These are phyloP conservation scores for Camellia sinensis DNA, from an alignment of 148 eudicot genomes.

Conservation along the genomic window DNA sequence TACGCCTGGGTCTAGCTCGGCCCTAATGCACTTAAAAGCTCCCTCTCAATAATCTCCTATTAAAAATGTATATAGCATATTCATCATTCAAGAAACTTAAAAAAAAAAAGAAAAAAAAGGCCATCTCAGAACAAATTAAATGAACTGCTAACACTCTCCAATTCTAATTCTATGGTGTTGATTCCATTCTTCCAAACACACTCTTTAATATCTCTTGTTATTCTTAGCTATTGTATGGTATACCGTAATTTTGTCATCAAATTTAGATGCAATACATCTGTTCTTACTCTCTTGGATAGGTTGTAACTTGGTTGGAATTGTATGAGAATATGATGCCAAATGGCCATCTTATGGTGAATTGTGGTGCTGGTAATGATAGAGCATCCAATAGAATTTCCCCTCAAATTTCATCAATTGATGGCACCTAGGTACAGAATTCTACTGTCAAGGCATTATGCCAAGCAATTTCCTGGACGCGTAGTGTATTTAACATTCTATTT, in stretches of 20 bases:
- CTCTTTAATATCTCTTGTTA: neutral
- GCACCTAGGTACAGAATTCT: constrained; percentile 48
- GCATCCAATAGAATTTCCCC: constrained; percentile 4
- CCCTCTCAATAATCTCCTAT: no score
- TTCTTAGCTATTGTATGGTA: neutral
- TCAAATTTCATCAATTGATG: constrained; percentile 17
- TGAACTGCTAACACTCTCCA: neutral
- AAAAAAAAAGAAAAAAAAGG: neutral
- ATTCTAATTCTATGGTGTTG: neutral
- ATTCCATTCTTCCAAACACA: neutral
- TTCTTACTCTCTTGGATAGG: constrained; percentile 29
- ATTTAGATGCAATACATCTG: neutral
- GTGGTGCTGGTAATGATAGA: constrained; percentile 52
- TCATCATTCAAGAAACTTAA: no score
- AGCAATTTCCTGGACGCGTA: constrained; percentile 62
- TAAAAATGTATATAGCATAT: no score
- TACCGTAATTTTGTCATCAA: constrained; percentile 1
- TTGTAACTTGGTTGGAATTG: constrained; percentile 62
- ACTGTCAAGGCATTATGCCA: constrained; percentile 57
- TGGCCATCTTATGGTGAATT: constrained; percentile 90
- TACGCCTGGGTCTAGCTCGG: no score
- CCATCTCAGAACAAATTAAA: neutral
- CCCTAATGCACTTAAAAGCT: no score
- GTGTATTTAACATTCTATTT: neutral
- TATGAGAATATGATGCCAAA: constrained; percentile 60